These are phyloP conservation scores for Rhizopogon roseolus DNA, from an alignment of 768 basidiomycete genomes.

Conservation along the genomic window DNA sequence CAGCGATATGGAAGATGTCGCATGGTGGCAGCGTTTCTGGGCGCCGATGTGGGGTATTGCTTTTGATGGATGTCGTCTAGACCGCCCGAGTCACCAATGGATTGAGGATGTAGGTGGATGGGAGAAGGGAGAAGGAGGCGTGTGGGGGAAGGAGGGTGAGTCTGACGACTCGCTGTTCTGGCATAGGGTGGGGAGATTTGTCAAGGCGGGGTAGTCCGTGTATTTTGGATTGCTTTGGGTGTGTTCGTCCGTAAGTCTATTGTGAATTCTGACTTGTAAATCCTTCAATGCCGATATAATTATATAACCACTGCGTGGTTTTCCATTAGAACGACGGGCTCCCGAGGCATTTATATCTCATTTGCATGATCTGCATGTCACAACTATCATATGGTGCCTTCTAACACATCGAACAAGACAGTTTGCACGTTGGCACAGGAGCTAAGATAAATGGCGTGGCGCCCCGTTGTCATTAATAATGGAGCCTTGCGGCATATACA, in stretches of 20 bases:
- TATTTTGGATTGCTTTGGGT: not conserved
- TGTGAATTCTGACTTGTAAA: too few relatives aligned
- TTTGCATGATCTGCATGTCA: constrained; percentile 68
- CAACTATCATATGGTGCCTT: constrained; percentile 84
- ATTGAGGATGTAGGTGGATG: constrained; percentile 43
- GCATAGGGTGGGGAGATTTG: constrained; percentile 53
- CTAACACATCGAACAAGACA: constrained; percentile 43
- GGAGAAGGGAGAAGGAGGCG: constrained; percentile 30
- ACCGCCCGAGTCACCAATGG: constrained; percentile 49
- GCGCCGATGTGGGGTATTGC: constrained; percentile 56
- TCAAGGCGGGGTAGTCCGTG: constrained; percentile 32
- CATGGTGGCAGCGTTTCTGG: constrained; percentile 74
- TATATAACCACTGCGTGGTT: too few relatives aligned
- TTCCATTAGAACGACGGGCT: too few relatives aligned
- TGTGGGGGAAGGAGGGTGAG: constrained; percentile 50
- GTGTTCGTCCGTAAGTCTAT: too few relatives aligned
- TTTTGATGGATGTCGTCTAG: constrained; percentile 53
- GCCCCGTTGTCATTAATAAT: too few relatives aligned
- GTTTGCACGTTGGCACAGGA: not conserved
- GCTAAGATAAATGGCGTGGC: constrained; percentile 48
- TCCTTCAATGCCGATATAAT: too few relatives aligned
- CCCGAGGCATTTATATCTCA: not conserved
- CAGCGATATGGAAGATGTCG: constrained; percentile 46
- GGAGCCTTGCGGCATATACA: too few relatives aligned
- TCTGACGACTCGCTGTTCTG: constrained; percentile 54